Base-by-base conservation (phyloP, 305 asterid species). In the Caryopteris hybrid region DNA sequence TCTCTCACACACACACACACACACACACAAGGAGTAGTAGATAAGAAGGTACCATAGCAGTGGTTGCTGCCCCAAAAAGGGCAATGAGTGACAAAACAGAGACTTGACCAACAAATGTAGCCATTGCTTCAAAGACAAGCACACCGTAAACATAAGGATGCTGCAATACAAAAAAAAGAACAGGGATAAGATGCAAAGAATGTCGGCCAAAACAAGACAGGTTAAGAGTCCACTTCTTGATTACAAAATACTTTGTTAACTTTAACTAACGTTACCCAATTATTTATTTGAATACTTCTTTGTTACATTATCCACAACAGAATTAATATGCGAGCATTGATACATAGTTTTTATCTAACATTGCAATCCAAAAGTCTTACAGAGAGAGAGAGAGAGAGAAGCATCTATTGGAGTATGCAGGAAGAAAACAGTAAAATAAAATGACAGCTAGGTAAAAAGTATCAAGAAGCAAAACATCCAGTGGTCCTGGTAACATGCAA, bases 41-140 rank as follows among this genome's bases (percentile, higher is more conserved):
- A 61, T 10, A 27, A 55, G 55, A 21, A 47, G 41, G 33, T 82
- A 92, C 98, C 98, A 92, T 90, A 33, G 97, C 96, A 25, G 97
- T 92, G 46, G 98, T 80, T 61, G 98, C 98, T 7, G 97, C 98
- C 53, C 98, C 97, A 42, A 92, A 92, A n/a, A 90, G 70, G 6
- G 98, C 97, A 64, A 92, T 88, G 76, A 92, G 96, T 6, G 97
- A 92, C 45, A 92, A 53, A 64, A 92, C 98, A 21, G 97, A 90
- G 79, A 90, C 86, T 83, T 92, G 97, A 45, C 98, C 97, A 0
- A 92, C 63, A 60, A 86, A 92, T 7, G 98, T 92, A 25, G 98
- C 96, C 98, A 92, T 90, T 58, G 98, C 95, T 84, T 92, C 98
- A 48, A 92, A 90, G 17, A 92, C 79, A 6, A 92, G 74, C 71